These are phyloP conservation scores for Liquidambar formosana DNA, from an alignment of 164 flowering plant genomes.

Conservation along the genomic window DNA sequence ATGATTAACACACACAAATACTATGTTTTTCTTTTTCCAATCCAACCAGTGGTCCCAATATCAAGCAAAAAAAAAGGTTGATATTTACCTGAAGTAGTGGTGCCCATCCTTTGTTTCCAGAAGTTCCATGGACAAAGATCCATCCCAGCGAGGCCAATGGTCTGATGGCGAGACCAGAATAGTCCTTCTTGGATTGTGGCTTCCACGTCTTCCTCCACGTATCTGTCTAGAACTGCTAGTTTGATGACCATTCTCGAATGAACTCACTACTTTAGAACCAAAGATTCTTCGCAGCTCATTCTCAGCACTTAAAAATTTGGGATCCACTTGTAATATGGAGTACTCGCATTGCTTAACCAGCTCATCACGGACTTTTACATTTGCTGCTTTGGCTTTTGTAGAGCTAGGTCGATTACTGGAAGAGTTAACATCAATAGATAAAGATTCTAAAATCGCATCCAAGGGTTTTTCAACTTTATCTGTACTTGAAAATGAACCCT, in stretches of 20 bases:
- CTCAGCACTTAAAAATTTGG: conserved; percentile 79
- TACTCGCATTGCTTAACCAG: conserved; percentile 26
- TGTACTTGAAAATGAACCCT: conserved; percentile 22
- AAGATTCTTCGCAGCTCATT: conserved; percentile 87
- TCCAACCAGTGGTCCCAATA: background rate
- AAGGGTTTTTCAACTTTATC: conserved; percentile 29
- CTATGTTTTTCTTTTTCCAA: background rate
- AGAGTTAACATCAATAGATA: conserved; percentile 38
- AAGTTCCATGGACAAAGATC: conserved; percentile 82
- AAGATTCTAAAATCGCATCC: conserved; percentile 45
- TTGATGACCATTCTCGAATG: conserved; percentile 64
- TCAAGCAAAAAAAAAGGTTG: background rate
- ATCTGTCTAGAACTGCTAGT: conserved; percentile 61
- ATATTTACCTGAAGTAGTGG: conserved; percentile 62
- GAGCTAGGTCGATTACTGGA: conserved; percentile 24
- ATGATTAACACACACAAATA: background rate
- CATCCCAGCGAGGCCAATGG: conserved; percentile 95
- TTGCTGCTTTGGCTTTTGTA: conserved; percentile 23
- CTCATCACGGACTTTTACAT: conserved; percentile 17
- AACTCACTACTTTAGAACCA: conserved; percentile 90
- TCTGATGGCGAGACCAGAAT: conserved; percentile 69
- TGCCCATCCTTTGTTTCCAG: conserved; percentile 64
- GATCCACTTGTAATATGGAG: conserved; percentile 59
- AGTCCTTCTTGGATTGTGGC: conserved; percentile 56
- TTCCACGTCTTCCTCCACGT: conserved; percentile 78